These are phyloP conservation scores for Pholiota conissans DNA, from an alignment of 768 basidiomycete species.

Conservation along the genomic window DNA sequence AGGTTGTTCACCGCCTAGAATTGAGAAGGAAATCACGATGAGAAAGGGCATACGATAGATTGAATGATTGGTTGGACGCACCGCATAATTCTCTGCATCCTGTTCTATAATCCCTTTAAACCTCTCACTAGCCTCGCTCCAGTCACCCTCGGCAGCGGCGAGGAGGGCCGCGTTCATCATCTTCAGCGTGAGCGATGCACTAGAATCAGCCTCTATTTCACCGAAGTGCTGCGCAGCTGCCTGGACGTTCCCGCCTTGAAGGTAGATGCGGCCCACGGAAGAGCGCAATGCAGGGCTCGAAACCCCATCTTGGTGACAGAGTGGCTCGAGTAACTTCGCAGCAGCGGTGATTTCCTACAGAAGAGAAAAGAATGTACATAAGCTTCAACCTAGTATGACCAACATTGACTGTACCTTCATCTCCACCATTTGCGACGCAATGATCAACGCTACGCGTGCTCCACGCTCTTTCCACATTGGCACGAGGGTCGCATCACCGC, in stretches of 20 bases:
- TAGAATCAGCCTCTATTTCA: slow-evolving; percentile 43
- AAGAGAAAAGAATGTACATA: neutral
- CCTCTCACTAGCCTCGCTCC: slow-evolving; percentile 49
- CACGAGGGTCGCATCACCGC: slow-evolving; percentile 34
- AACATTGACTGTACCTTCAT: slow-evolving; percentile 59
- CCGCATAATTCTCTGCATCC: slow-evolving; percentile 64
- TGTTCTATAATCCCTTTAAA: slow-evolving; percentile 44
- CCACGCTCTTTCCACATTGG: slow-evolving; percentile 87
- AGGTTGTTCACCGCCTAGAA: slow-evolving; percentile 74
- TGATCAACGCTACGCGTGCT: slow-evolving; percentile 71
- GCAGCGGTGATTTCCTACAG: slow-evolving; percentile 72
- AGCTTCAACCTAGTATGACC: neutral
- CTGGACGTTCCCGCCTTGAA: slow-evolving; percentile 68
- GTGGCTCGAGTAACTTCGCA: slow-evolving; percentile 62
- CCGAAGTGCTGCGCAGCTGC: slow-evolving; percentile 62
- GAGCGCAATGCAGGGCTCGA: slow-evolving; percentile 62
- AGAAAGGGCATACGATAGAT: neutral
- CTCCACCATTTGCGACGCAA: slow-evolving; percentile 81
- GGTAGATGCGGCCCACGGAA: slow-evolving; percentile 70
- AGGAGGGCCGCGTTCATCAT: slow-evolving; percentile 68
- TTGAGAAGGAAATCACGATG: neutral
- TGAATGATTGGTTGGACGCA: slow-evolving; percentile 28
- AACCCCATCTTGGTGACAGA: slow-evolving; percentile 46
- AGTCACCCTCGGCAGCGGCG: slow-evolving; percentile 70
- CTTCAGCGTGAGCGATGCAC: slow-evolving; percentile 43